Conservation (phyloP, 305 asterid species). For the Solanum chacoense region DNA sequence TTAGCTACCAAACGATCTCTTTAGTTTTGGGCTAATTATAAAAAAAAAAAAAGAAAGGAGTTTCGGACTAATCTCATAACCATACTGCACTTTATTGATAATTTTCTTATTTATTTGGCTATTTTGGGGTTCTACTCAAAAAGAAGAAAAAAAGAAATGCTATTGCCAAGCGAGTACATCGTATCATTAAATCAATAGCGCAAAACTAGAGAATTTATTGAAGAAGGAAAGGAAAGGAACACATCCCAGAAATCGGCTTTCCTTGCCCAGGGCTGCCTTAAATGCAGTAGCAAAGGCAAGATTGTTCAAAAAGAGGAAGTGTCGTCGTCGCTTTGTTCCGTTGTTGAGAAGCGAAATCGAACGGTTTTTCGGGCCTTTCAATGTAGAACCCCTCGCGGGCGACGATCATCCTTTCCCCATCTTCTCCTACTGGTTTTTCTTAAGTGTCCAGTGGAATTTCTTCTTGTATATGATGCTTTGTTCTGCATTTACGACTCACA, state of each 20-base stretch:
- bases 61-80: not conserved
- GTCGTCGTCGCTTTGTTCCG: not conserved
- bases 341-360: not conserved
- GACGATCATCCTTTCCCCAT: not conserved
- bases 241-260: not conserved
- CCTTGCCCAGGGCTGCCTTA: not conserved
- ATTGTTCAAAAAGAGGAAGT: not conserved
- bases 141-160: not conserved
- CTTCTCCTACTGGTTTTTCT: not conserved
- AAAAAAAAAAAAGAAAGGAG: too few relatives aligned
- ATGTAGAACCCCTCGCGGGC: not conserved
- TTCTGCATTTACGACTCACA: constrained; percentile 21
- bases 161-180: not conserved
- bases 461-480: constrained; percentile 23
- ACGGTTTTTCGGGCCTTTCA: not conserved
- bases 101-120: not conserved
- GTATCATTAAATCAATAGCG: not conserved
- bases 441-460: not conserved
- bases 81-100: not conserved
- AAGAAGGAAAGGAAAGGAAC: not conserved
- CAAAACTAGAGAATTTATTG: not conserved
- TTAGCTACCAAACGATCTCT: not conserved
- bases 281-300: not conserved
- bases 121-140: not conserved
- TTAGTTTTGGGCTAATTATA: too few relatives aligned